phyloP scores from a whole-genome alignment of 352 stramenopile genomes.

The Aphanomyces euteiches region DNA sequence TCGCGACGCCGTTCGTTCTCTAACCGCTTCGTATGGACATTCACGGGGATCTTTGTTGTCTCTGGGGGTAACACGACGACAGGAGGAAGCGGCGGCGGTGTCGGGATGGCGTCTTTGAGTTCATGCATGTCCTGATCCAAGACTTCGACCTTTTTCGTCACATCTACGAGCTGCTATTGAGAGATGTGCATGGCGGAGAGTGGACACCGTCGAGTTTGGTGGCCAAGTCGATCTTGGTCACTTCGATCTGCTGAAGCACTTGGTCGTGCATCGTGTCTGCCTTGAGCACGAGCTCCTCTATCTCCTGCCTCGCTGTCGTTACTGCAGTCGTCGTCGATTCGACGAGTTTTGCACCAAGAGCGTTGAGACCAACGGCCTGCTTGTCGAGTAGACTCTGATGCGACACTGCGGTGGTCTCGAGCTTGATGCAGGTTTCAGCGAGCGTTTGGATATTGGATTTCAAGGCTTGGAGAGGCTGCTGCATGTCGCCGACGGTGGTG shows the following conservation, averaged over 20 bases:
- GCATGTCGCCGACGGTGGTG: neutral
- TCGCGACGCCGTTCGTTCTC: constrained; percentile 31
- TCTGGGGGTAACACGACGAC: neutral
- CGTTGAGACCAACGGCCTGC: neutral
- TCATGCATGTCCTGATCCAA: neutral
- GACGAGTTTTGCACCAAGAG: constrained; percentile 5
- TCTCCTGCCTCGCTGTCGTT: neutral
- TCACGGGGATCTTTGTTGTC: constrained; percentile 52
- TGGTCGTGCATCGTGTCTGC: neutral
- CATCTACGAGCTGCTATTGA: neutral
- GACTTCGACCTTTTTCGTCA: constrained; percentile 4
- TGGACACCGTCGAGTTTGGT: constrained; percentile 8
- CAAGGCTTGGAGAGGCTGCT: constrained; percentile 1
- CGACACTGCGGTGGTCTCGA: neutral
- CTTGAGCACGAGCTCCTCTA: constrained; percentile 20
- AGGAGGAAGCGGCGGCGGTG: neutral
- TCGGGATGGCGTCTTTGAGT: neutral
- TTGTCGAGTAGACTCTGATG: neutral
- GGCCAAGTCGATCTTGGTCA: neutral
- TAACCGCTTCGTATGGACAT: constrained; percentile 43
- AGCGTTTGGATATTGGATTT: neutral
- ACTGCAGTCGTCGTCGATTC: neutral
- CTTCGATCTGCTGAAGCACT: constrained; percentile 3
- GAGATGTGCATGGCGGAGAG: neutral
- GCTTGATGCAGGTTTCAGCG: neutral